A percentile compares a stretch with the other conserved stretches of the same genome.
phyloP scores from a whole-genome alignment of 2,329 filamentous ascomycete species.

The Sporothrix humicola region DNA sequence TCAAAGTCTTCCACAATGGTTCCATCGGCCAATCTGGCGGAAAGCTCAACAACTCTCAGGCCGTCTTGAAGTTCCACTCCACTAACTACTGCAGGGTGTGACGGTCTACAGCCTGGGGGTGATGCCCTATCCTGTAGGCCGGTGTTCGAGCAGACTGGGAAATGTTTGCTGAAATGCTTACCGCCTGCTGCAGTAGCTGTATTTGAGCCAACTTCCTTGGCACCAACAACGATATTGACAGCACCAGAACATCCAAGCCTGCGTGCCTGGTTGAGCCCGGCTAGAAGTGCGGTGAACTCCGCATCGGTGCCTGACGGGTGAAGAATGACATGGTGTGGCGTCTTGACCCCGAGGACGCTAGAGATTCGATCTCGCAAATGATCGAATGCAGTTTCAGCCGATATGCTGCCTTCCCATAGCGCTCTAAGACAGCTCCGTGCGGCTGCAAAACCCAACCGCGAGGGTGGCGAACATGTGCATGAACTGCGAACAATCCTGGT shows the following conservation, averaged over 20 bases:
- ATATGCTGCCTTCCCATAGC: constrained; percentile 6
- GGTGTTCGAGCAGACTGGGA: not conserved
- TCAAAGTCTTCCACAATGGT: constrained; percentile 26
- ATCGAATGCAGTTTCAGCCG: constrained; percentile 21
- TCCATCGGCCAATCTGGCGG: constrained; percentile 20
- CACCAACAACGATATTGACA: constrained; percentile 31
- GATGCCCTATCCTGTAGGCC: not conserved
- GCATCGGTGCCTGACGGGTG: constrained; percentile 33
- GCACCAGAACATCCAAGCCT: constrained; percentile 21
- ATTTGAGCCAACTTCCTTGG: constrained; percentile 33
- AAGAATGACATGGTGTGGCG: constrained; percentile 26
- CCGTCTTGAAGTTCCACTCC: not conserved
- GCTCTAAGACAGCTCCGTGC: not conserved
- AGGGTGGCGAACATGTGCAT: constrained; percentile 34
- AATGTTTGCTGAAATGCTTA: constrained; percentile 28
- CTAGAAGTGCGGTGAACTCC: constrained; percentile 30
- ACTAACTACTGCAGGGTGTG: not conserved
- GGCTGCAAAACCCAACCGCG: constrained; percentile 19
- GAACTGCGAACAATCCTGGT: constrained; percentile 26
- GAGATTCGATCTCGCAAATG: constrained; percentile 24
- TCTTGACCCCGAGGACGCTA: constrained; percentile 9
- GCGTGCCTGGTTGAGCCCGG: constrained; percentile 19
- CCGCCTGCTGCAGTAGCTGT: constrained; percentile 30
- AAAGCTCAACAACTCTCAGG: constrained; percentile 25
- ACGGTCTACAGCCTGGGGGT: too few relatives aligned